Percentiles rank a stretch among this genome's conserved stretches.
Evolutionary conservation across 2,329 filamentous ascomycete species (phyloP).

Genomic region (Beauveria asiatica): DNA sequence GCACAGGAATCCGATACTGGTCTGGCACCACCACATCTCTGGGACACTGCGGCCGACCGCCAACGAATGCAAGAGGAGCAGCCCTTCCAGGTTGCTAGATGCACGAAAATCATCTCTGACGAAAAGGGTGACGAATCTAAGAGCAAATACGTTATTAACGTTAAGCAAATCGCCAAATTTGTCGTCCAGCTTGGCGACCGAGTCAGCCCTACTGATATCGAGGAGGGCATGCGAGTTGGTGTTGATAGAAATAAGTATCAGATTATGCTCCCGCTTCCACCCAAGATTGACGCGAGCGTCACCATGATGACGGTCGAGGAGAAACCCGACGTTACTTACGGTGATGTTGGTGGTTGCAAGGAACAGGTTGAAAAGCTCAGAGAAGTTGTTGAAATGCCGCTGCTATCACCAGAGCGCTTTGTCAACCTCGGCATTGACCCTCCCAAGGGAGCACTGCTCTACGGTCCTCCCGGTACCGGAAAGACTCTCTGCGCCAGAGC

Average conservation of each 20-base stretch:
- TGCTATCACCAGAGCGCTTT: constrained; percentile 92
- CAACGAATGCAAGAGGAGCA: constrained; percentile 99
- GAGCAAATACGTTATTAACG: constrained; percentile 99
- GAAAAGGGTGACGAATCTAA: constrained; percentile 89
- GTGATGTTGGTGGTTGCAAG: constrained; percentile 97
- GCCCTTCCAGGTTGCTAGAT: constrained; percentile 90
- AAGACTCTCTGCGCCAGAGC: constrained; percentile 97
- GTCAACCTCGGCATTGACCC: constrained; percentile 98
- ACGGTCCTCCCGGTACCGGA: constrained; percentile 95
- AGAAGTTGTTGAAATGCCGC: constrained; percentile 97
- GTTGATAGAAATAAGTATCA: constrained; percentile 99
- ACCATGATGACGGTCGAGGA: constrained; percentile 99
- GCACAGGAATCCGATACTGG: constrained; percentile 94
- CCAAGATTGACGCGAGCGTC: constrained; percentile 97
- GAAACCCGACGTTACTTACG: constrained; percentile 98
- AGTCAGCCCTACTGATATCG: constrained; percentile 96
- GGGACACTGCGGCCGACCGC: constrained; percentile 95
- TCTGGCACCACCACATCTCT: constrained; percentile 94
- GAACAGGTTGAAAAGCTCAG: constrained; percentile 98
- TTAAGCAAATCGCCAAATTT: constrained; percentile 99
- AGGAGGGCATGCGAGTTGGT: constrained; percentile 97
- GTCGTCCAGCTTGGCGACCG: constrained; percentile 96
- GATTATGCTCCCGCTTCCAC: constrained; percentile 89
- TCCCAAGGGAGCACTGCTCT: constrained; percentile 92
- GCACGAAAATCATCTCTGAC: constrained; percentile 98